Evolutionary conservation across 768 basidiomycete species (phyloP).

Genomic region (Baorangia bicolor): DNA sequence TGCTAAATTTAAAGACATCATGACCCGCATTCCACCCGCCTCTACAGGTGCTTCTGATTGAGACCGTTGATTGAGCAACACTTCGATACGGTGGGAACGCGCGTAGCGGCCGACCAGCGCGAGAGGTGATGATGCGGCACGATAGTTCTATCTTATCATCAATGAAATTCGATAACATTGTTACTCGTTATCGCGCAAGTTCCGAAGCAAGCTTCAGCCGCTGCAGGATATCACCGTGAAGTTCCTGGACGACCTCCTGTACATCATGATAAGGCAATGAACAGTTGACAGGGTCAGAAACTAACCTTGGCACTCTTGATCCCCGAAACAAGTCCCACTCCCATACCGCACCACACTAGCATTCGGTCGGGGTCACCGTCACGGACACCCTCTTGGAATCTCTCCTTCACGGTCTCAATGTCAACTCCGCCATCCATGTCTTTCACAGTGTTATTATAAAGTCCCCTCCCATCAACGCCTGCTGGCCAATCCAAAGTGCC

Average conservation of each 20-base stretch:
- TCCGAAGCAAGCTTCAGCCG: slow-evolving; percentile 32
- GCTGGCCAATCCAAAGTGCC: slow-evolving; percentile 57
- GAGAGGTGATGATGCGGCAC: slow-evolving; percentile 1
- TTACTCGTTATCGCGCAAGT: slow-evolving; percentile 20
- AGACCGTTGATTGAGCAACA: slow-evolving; percentile 4
- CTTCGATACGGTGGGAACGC: slow-evolving; percentile 22
- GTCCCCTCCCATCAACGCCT: slow-evolving; percentile 55
- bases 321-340: slow-evolving; percentile 55
- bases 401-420: slow-evolving; percentile 41
- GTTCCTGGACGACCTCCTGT: slow-evolving; percentile 57
- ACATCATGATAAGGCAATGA: slow-evolving; percentile 4
- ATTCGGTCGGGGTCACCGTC: slow-evolving; percentile 49
- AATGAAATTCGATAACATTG: slow-evolving; percentile 21
- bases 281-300: slow-evolving; percentile 3
- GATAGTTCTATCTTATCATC: slow-evolving; percentile 17
- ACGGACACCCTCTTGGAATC: slow-evolving; percentile 45
- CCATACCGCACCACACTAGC: slow-evolving; percentile 68
- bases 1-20: slow-evolving; percentile 8
- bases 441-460: slow-evolving; percentile 50
- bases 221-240: slow-evolving; percentile 46
- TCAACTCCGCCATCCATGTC: slow-evolving; percentile 53
- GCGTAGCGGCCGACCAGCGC: neutral
- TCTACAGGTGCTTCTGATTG: slow-evolving; percentile 4
- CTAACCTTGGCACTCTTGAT: slow-evolving; percentile 42
- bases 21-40: slow-evolving; percentile 8